phyloP scores from a whole-genome alignment of 805 yeast species.

The Candida berthetii region DNA sequence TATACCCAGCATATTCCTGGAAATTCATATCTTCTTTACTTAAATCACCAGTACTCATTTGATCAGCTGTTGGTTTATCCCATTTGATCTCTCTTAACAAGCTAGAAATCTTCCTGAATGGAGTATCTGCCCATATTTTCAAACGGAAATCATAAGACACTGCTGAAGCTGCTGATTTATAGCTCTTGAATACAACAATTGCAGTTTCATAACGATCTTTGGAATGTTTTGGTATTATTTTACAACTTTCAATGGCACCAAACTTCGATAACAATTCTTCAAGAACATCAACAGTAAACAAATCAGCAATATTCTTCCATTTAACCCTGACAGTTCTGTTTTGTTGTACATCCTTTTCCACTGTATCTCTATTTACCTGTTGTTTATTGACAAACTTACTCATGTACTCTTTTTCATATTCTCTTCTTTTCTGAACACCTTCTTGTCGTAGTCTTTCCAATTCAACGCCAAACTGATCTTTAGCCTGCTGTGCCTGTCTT shows the following conservation, averaged over 20 bases:
- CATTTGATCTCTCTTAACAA: slow-evolving; percentile 15
- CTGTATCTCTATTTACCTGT: background rate
- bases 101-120: slow-evolving; percentile 14
- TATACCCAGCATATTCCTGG: background rate
- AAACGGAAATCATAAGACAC: slow-evolving; percentile 7
- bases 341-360: background rate
- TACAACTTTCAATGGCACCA: slow-evolving; percentile 11
- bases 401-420: slow-evolving; percentile 8
- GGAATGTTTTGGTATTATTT: slow-evolving; percentile 8
- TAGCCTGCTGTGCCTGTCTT: slow-evolving; percentile 4
- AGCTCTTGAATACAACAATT: slow-evolving; percentile 5
- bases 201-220: slow-evolving; percentile 12
- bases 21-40: slow-evolving; percentile 8
- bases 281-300: slow-evolving; percentile 15
- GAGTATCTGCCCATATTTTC: slow-evolving; percentile 14
- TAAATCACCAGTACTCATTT: background rate
- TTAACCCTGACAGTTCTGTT: slow-evolving; percentile 11
- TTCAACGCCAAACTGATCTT: slow-evolving; percentile 6
- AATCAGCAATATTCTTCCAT: slow-evolving; percentile 16
- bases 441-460: slow-evolving; percentile 18
- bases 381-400: slow-evolving; percentile 2
- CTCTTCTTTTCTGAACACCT: slow-evolving; percentile 14
- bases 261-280: slow-evolving; percentile 17
- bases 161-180: slow-evolving; percentile 9
- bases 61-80: slow-evolving; percentile 1